Conservation (phyloP, 495 filamentous ascomycete genomes). For the Aspergillus panamensis region DNA sequence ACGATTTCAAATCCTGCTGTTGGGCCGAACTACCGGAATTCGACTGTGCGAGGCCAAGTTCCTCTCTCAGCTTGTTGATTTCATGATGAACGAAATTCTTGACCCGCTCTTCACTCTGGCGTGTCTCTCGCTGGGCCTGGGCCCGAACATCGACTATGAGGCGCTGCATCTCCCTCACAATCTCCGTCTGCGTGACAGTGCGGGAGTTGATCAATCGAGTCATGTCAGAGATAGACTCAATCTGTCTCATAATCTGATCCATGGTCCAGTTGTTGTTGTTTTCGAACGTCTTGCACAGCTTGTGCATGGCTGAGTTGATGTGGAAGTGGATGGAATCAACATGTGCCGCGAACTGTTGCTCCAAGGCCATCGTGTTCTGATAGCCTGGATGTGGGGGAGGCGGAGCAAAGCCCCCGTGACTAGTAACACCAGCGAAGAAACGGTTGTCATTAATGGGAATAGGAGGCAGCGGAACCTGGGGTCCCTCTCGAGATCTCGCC, state of each 20-base stretch:
- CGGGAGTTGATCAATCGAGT: constrained; percentile 13
- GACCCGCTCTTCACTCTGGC: constrained; percentile 15
- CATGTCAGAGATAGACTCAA: constrained; percentile 20
- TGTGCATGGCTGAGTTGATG: constrained; percentile 11
- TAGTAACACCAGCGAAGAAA: constrained; percentile 15
- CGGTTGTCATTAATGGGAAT: not conserved
- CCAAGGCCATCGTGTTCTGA: constrained; percentile 26
- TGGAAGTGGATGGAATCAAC: constrained; percentile 24
- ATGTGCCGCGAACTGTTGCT: constrained; percentile 21
- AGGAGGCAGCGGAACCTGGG: not conserved
- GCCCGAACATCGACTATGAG: constrained; percentile 10
- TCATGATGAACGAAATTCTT: constrained; percentile 15
- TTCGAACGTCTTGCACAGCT: constrained; percentile 15
- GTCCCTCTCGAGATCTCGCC: constrained; percentile 4
- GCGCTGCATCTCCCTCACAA: constrained; percentile 12
- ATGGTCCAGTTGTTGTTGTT: constrained; percentile 22
- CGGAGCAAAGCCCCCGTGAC: constrained; percentile 26
- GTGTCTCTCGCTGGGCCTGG: constrained; percentile 15
- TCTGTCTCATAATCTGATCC: constrained; percentile 22
- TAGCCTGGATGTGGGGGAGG: constrained; percentile 25
- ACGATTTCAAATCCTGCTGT: not conserved
- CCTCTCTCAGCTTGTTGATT: constrained; percentile 12
- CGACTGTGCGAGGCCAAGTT: not conserved
- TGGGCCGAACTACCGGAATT: not conserved
- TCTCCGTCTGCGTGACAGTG: constrained; percentile 13